Evolutionary conservation across 2,329 filamentous ascomycete genomes (phyloP), one percentile per base, ranked within the genome.

Genomic region (Lasiodiplodia hormozganensis): DNA sequence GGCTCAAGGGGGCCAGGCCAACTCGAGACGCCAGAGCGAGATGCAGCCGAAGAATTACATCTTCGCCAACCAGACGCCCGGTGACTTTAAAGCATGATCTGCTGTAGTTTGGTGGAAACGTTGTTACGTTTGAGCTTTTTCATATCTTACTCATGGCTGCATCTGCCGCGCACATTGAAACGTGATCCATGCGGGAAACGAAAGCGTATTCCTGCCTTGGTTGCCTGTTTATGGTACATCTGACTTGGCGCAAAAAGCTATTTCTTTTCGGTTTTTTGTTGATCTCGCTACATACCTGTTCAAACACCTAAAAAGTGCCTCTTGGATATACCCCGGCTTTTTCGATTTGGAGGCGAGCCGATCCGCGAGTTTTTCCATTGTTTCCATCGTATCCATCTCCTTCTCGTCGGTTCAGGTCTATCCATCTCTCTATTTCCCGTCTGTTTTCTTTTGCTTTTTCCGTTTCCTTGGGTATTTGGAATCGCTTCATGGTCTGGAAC

Each of bases 21-120:
- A 75, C n/a, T 73, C 74, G 38, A 71, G 73, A 28, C 72, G 70
- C 10, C 60, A 52, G 31, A 64, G 38, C 47, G 77, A 78, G 66
- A 73, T 75, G n/a, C 73, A 77, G 70, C 72, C 79, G 2, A 84
- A 83, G 74, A 82, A 77, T 68, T 85, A 82, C 71, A 81, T 82
- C 18, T 85, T 85, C 68, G 80, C 82, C 56, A 84, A 84, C 60
- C 80, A 82, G 68, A 80, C 80, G 11, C 82, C 82, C 1, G 76
- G 78, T 69, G 80, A 83, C 71, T 84, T 83, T 71, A 75, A 76
- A 69, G 57, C 62, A 43, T 69, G 57, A 69, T 34, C n/a, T 52
- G 54, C 56, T 60, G 25, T 52, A 58, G 21, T 23, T 49, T 12
- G 64, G 38, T 66, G 53, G 43, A 56, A 14, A 14, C 16, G 25